Conservation (phyloP, 495 filamentous ascomycete genomes). For the Penicillium argentinense region DNA sequence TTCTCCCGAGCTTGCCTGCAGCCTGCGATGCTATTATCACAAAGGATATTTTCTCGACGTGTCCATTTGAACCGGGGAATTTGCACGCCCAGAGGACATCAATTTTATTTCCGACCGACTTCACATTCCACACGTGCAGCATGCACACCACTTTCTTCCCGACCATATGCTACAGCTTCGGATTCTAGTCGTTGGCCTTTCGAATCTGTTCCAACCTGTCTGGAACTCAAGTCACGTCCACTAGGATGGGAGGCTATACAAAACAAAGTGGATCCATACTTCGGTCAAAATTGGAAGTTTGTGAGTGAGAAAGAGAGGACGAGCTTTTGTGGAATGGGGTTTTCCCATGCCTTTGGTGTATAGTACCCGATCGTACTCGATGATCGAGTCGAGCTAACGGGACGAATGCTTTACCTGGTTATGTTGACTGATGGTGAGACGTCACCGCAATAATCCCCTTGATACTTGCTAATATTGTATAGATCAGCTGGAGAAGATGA, state of each 20-base stretch:
- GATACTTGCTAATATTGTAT: neutral
- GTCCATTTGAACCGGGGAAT: too few species aligned
- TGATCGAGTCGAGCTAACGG: conserved; percentile 16
- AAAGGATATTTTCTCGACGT: too few species aligned
- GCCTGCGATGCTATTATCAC: too few species aligned
- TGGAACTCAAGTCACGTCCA: conserved; percentile 17
- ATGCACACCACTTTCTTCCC: neutral
- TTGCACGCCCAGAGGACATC: too few species aligned
- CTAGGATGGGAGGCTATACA: conserved; percentile 20
- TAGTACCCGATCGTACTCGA: conserved; percentile 19
- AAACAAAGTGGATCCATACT: conserved; percentile 18
- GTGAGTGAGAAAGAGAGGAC: conserved; percentile 15
- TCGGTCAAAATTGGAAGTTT: conserved; percentile 18
- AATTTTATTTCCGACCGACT: too few species aligned
- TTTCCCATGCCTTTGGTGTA: conserved; percentile 21
- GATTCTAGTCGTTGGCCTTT: neutral
- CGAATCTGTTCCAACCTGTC: conserved; percentile 6
- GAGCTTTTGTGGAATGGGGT: conserved; percentile 15
- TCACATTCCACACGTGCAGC: too few species aligned
- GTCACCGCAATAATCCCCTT: neutral
- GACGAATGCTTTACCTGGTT: conserved; percentile 19
- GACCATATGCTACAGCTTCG: conserved; percentile 3
- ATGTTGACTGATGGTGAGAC: conserved; percentile 22
- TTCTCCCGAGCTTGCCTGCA: too few species aligned
- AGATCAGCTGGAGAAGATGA: conserved; percentile 28